Conservation (phyloP, 2,329 filamentous ascomycete species). For the Tolypocladium tropicale region DNA sequence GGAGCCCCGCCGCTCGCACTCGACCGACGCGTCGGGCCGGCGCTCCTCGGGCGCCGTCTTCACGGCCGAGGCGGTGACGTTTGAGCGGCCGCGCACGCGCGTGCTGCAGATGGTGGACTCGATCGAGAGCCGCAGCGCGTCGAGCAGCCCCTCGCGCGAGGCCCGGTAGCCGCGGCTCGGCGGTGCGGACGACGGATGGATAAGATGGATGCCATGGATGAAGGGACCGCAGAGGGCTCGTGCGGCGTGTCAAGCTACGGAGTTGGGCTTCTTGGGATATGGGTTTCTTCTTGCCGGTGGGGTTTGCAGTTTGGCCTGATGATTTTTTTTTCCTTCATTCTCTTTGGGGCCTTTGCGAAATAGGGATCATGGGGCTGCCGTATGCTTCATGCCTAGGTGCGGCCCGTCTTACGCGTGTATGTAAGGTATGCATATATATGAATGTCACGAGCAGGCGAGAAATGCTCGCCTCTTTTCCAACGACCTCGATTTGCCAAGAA, state of each 20-base stretch:
- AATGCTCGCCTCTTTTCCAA: not conserved
- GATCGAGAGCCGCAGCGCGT: slow-evolving; percentile 37
- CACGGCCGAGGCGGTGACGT: slow-evolving; percentile 36
- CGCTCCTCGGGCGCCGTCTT: slow-evolving; percentile 24
- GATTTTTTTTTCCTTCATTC: not conserved
- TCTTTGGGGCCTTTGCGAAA: not conserved
- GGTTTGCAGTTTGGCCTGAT: not conserved
- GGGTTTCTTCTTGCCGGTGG: not conserved
- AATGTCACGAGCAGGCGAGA: not conserved
- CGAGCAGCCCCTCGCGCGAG: slow-evolving; percentile 22
- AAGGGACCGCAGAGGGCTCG: not conserved
- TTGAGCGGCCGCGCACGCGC: slow-evolving; percentile 30
- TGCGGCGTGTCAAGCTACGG: not conserved
- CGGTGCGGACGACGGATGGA: too few relatives aligned
- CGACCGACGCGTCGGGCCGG: slow-evolving; percentile 18
- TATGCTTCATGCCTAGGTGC: not conserved
- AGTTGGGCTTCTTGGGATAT: not conserved
- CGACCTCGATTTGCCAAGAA: not conserved
- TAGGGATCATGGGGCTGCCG: not conserved
- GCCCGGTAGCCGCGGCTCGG: not conserved
- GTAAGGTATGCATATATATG: not conserved
- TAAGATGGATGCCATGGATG: not conserved
- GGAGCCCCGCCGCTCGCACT: slow-evolving; percentile 12
- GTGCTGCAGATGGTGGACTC: slow-evolving; percentile 47
- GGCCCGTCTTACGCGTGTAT: not conserved